Evolutionary conservation across 305 asterid species (phyloP), one percentile per base, ranked within the genome.

Genomic region (Fraxinus latifolia): DNA sequence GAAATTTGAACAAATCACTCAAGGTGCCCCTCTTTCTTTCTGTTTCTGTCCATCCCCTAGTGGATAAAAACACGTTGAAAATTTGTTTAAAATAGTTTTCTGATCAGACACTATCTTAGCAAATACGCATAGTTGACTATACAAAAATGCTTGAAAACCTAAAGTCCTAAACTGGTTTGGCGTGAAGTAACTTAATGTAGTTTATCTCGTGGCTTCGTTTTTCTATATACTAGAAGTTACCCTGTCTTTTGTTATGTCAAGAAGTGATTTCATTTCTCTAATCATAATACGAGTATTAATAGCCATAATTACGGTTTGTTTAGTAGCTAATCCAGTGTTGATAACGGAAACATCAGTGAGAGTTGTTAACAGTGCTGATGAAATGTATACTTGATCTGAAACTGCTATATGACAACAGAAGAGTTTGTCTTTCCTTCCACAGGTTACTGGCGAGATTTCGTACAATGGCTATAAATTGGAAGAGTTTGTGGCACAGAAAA

Each of bases 401-500:
- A 29, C 75, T 70, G 75, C 75, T 5, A 70, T 70, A 31, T 70
- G 75, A 31, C 39, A 70, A 31, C 21, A 70, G 75, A 70, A 15
- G 5, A 29, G 23, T 62, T 32, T 36, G 72, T 7, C 36, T 74
- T 78, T 68, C 27, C 44, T 31, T 33, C 53, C 73, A 78, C 85
- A 94, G 98, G 91, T 94, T 65, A 82, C 85, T n/a, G 97, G 98
- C 74, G 96, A 90, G 58, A 85, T 94, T 74, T 84, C 91, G 25
- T 92, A 90, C 87, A 92, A 92, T 3, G 96, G 98, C n/a, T 88
- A 84, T 85, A 86, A 90, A 77, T 84, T 94, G 15, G 84, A 85
- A 36, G 97, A 94, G 82, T 90, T 92, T 88, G 95, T 91, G 39
- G 92, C 95, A 0, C 93, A 90, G 82, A 94, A 94, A 84, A 94